Evolutionary conservation across 371 early-diverging fungal species (phyloP).

Genomic region (Encephalitozoon intestinalis): DNA sequence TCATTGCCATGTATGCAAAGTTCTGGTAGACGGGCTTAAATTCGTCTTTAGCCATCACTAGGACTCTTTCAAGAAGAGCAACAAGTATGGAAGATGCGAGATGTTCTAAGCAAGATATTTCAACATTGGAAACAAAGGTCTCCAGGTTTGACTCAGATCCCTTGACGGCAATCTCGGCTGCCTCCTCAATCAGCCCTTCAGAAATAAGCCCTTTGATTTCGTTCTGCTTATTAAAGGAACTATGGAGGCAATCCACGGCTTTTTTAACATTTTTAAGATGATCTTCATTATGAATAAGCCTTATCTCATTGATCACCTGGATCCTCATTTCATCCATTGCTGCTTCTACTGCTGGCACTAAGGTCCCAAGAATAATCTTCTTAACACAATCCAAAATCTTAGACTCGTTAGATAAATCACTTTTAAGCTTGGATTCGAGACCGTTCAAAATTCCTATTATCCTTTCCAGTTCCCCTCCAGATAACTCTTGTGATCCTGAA

Average conservation of each 20-base stretch:
- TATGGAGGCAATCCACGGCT: conserved; percentile 20
- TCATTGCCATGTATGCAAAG: not conserved
- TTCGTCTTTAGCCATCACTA: not conserved
- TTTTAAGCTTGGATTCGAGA: not conserved
- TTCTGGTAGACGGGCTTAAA: not conserved
- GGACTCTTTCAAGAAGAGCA: not conserved
- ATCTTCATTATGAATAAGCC: conserved; percentile 29
- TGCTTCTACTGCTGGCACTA: conserved; percentile 55
- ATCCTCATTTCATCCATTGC: conserved; percentile 56
- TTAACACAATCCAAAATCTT: conserved; percentile 32
- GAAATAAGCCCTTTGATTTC: conserved; percentile 22
- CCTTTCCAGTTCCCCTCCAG: not conserved
- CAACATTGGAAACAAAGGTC: not conserved
- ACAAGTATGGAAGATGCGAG: not conserved
- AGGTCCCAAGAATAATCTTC: conserved; percentile 27
- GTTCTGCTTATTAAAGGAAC: conserved; percentile 9
- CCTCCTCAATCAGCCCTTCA: conserved; percentile 28
- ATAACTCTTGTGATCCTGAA: not conserved
- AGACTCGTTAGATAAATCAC: not conserved
- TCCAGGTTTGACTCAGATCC: not conserved
- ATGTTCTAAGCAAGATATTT: not conserved
- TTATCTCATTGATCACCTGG: conserved; percentile 51
- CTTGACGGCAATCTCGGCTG: conserved; percentile 27
- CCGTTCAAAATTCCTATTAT: not conserved
- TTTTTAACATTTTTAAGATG: conserved; percentile 32